Base-by-base conservation (phyloP, 257 asterid species). In the Eustoma russellianum region DNA sequence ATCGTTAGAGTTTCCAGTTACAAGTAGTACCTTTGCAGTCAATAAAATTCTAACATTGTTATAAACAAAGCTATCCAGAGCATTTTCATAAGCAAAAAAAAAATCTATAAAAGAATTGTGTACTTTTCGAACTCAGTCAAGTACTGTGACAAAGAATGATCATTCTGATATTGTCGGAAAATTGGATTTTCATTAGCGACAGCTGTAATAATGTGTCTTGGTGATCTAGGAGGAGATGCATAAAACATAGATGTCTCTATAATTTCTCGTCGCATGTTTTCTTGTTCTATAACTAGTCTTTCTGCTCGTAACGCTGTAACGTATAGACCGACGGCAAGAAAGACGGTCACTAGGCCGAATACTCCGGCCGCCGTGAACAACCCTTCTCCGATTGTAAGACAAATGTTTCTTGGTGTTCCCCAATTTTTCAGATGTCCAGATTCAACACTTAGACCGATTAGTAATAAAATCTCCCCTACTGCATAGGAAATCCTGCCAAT, bases 341-440 rank as follows among this genome's bases (percentile, higher is more conserved):
- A 79, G 13, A 80, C 92, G 0, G 96, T 80, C 13, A 64, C 46
- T 3, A 86, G 74, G 5, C 92, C 92, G 11, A 83, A 70, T 17
- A 77, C 83, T 56, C 98, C 98, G n/a, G 89, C 89, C 0, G 93
- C 73, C 3, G 91, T 70, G 85, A 86, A 91, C 61, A 91, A 30
- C 2, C 96, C 96, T 55, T 67, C 82, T 41, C 77, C 73, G 1
- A 82, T 52, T 35, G 61, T 57, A 3, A 82, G 69, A 63, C 98
- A 91, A 44, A 60, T 70, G 3, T 79, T 55, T 33, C 68, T 77
- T 2, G 89, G 82, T 13, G 46, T 43, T 18, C 33, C 77, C 98
- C 98, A 91, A 45, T 80, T 70, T 12, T 70, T 82, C 48, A 91
- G 79, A 66, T 91, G 96, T 14, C 98, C 95, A 5, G 96, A 86